Evolutionary conservation across 331 rosid species (phyloP).

Genomic region (Erythrophleum ivorense): DNA sequence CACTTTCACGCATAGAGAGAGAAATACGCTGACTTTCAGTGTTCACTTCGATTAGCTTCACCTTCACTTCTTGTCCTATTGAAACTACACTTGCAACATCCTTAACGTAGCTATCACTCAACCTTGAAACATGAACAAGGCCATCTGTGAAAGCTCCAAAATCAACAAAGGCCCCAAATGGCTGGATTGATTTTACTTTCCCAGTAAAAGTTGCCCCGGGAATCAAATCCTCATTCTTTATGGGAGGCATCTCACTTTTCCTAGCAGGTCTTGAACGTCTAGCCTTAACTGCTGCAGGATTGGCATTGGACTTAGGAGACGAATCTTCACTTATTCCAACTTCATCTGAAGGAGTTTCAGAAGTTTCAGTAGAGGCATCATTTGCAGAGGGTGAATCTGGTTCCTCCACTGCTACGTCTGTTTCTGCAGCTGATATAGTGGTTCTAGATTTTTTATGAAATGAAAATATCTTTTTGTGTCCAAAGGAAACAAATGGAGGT

Average conservation of each 20-base stretch:
- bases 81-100: conserved; percentile 89
- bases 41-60: conserved; percentile 80
- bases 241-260: conserved; percentile 93
- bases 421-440: conserved; percentile 69
- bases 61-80: conserved; percentile 67
- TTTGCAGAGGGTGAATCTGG: conserved; percentile 58
- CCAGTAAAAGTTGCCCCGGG: conserved; percentile 88
- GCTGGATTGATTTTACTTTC: conserved; percentile 89
- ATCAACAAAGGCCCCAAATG: conserved; percentile 96
- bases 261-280: conserved; percentile 64
- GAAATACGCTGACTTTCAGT: conserved; percentile 81
- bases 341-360: conserved; percentile 53
- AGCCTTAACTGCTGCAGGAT: conserved; percentile 40
- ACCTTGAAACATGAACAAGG: conserved; percentile 88
- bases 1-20: conserved; percentile 87
- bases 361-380: conserved; percentile 53
- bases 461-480: conserved; percentile 48
- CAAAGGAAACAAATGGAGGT: conserved; percentile 58
- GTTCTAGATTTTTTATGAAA: conserved; percentile 57
- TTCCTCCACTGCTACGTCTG: conserved; percentile 78
- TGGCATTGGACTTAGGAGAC: conserved; percentile 53
- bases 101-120: conserved; percentile 86
- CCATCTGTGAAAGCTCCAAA: conserved; percentile 98
- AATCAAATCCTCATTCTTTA: conserved; percentile 82
- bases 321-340: conserved; percentile 48